Evolutionary conservation across 331 rosid species (phyloP).

Genomic region (Rhamnella rubrinervis): DNA sequence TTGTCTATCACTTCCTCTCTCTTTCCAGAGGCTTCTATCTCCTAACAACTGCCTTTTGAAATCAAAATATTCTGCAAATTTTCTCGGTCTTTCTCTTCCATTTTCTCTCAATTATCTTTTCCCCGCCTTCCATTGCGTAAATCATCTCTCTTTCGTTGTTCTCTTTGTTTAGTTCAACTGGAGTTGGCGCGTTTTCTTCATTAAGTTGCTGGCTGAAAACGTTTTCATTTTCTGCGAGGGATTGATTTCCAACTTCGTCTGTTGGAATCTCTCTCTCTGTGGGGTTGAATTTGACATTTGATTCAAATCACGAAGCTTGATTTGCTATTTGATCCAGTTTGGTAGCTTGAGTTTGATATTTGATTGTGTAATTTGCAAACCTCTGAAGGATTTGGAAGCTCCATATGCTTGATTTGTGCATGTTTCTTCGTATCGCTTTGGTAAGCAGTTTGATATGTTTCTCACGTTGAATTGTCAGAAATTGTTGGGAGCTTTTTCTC

Average conservation of each 20-base stretch:
- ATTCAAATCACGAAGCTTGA: background rate
- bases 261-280: conserved; percentile 2
- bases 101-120: conserved; percentile 9
- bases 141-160: too few species aligned
- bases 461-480: background rate
- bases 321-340: background rate
- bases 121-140: too few species aligned
- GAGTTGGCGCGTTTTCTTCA: too few species aligned
- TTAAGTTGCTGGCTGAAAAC: background rate
- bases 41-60: background rate
- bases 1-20: conserved; percentile 10
- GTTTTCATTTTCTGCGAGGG: background rate
- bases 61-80: background rate
- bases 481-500: background rate
- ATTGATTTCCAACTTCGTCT: conserved; percentile 17
- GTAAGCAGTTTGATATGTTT: conserved; percentile 39
- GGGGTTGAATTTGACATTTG: conserved; percentile 6
- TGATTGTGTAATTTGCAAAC: background rate
- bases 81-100: conserved; percentile 26
- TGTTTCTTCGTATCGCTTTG: conserved; percentile 23
- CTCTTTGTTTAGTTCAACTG: too few species aligned
- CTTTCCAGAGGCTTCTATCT: conserved; percentile 27
- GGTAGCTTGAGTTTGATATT: background rate
- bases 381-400: background rate
- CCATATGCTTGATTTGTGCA: conserved; percentile 7